These are phyloP conservation scores for Boechera retrofracta DNA, from an alignment of 345 rosid genomes.

Conservation along the genomic window DNA sequence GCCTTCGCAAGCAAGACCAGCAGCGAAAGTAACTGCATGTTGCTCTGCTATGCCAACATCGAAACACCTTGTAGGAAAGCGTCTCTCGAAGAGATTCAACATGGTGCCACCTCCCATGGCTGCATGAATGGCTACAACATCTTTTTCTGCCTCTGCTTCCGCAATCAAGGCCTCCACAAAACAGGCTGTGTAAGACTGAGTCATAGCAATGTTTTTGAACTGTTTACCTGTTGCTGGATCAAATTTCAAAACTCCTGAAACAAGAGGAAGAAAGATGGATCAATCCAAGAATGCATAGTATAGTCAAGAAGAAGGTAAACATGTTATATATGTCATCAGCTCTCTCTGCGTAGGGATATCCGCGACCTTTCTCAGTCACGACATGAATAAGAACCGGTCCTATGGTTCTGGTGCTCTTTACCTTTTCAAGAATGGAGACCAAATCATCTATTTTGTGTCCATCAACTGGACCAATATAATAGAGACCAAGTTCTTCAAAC, in stretches of 20 bases:
- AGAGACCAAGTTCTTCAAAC: conserved; percentile 90
- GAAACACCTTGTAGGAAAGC: not conserved
- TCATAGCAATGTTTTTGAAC: not conserved
- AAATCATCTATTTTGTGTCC: not conserved
- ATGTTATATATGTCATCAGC: not conserved
- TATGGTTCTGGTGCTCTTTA: not conserved
- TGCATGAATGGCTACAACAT: not conserved
- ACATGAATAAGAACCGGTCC: conserved; percentile 5
- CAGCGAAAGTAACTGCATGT: not conserved
- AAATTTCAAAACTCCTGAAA: not conserved
- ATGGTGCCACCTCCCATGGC: not conserved
- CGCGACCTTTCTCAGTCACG: not conserved
- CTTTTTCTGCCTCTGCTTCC: not conserved
- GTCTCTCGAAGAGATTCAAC: not conserved
- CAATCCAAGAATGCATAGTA: not conserved
- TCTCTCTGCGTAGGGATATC: not conserved
- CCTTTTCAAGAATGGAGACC: not conserved
- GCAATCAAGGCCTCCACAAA: conserved; percentile 3
- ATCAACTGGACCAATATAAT: conserved; percentile 51
- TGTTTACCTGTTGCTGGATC: not conserved
- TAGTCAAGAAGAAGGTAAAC: not conserved
- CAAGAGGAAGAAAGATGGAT: not conserved
- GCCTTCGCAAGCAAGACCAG: not conserved
- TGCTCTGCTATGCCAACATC: conserved; percentile 4
- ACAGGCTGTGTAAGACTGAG: not conserved